Base-by-base conservation (phyloP, 1,139 yeast genomes). In the Saccharomycopsis crataegensis region DNA sequence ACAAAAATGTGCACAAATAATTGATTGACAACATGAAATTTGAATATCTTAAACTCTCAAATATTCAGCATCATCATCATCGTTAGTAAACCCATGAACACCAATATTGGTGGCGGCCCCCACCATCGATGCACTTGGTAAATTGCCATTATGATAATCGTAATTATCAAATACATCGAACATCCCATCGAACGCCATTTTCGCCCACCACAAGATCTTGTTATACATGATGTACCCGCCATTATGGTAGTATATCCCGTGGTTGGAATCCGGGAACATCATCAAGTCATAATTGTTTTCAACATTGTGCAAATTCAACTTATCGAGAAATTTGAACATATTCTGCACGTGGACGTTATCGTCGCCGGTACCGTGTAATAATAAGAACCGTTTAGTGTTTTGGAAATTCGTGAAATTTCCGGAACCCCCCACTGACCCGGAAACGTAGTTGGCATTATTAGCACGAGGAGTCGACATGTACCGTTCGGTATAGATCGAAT, bases 321-420 rank as follows among this genome's bases (percentile, higher is more conserved):
- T 72, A 64, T 86, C 93, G 52, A 86, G 64, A 28, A 86, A 70
- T 64, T 80, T 81, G 59, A 83, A 74, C 28, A 85, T 72, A 67
- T 86, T 83, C 64, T 86, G 94, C 64, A 84, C 77, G 66, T 86
- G 94, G 43, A 86, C 94, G 59, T 86, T 86, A 65, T 86, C 94
- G 66, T 86, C 94, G 17, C 91, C 93, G 1, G 87, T 78, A 8
- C 94, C 94, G 65, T 86, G 94, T 74, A 85, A 83, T 51, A 86
- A 66, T 57, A 86, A 70, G 62, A 86, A 85, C 62, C 88, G 73
- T 51, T 71, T 74, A n/a, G 75, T 79, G 61, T 74, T 65, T 62
- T 71, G 61, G 67, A 83, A 72, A 64, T 72, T 65, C 66, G 63
- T 1, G 68, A 52, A 48, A 31, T 72, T 72, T 6, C 76, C 74